A percentile compares a stretch with the other conserved stretches of the same genome.
Conservation (phyloP, 2,329 filamentous ascomycete species). For the Colletotrichum sp. region DNA sequence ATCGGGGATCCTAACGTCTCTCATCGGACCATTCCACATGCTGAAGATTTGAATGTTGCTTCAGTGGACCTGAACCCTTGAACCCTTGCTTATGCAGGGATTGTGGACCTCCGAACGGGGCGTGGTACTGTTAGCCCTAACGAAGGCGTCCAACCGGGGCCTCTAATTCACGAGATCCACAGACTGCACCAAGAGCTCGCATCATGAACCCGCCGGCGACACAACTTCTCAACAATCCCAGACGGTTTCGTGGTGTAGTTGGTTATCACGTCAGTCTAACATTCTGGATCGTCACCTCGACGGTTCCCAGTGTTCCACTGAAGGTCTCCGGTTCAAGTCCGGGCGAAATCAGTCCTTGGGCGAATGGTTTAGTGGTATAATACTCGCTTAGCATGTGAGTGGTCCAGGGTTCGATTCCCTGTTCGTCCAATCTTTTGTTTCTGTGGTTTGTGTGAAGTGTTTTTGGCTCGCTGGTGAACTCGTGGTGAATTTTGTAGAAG, state of each 20-base stretch:
- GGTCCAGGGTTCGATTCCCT: constrained; percentile 21
- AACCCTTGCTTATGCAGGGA: neutral
- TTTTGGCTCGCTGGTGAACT: neutral
- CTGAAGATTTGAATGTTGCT: neutral
- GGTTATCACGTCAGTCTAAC: constrained; percentile 57
- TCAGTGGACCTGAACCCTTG: neutral
- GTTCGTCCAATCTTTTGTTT: constrained; percentile 11
- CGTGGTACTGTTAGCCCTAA: neutral
- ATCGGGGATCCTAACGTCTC: neutral
- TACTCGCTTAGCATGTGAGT: constrained; percentile 21
- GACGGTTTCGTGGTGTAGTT: constrained; percentile 38
- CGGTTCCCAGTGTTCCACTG: neutral
- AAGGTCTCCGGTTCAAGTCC: constrained; percentile 22
- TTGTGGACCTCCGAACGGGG: neutral
- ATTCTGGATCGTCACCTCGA: neutral
- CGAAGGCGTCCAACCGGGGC: neutral
- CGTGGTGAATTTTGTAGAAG: fast-evolving
- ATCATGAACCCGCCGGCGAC: neutral
- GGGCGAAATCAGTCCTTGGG: constrained; percentile 9
- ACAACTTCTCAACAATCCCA: neutral
- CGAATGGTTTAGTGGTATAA: constrained; percentile 22
- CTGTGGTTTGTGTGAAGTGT: constrained; percentile 26
- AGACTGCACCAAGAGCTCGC: neutral
- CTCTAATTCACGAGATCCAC: neutral
- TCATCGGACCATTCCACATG: neutral